These are phyloP conservation scores for Tilletia horrida DNA, from an alignment of 1,284 basidiomycete genomes.

Conservation along the genomic window DNA sequence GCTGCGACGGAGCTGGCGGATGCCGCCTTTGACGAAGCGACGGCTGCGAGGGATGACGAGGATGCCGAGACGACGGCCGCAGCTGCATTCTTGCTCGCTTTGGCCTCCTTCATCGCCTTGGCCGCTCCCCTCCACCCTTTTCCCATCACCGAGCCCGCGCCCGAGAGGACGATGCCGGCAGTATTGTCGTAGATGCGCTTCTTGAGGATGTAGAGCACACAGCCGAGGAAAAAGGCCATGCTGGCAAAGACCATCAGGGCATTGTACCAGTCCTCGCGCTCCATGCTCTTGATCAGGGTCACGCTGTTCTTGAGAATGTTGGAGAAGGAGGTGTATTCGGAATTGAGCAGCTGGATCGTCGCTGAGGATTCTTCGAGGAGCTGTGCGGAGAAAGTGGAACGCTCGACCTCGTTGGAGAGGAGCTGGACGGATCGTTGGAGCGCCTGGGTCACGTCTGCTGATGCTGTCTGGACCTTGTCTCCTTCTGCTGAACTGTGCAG, in stretches of 20 bases:
- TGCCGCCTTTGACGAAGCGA: not conserved
- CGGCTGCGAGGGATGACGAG: not conserved
- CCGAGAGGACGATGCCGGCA: slow-evolving; percentile 29
- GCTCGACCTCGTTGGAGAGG: slow-evolving; percentile 50
- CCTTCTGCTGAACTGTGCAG: slow-evolving; percentile 31
- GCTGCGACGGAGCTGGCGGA: not conserved
- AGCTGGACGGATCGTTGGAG: slow-evolving; percentile 46
- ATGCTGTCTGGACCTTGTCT: slow-evolving; percentile 46
- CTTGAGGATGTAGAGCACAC: slow-evolving; percentile 50
- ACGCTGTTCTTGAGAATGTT: slow-evolving; percentile 45
- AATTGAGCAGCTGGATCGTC: slow-evolving; percentile 36
- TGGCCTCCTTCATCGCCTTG: slow-evolving; percentile 4
- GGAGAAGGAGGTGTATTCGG: slow-evolving; percentile 46
- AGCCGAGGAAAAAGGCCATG: slow-evolving; percentile 45
- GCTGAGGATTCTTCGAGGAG: slow-evolving; percentile 50
- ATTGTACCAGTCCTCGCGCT: slow-evolving; percentile 48
- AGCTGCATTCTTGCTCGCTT: slow-evolving; percentile 12
- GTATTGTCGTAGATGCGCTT: slow-evolving; percentile 45
- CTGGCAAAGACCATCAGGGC: slow-evolving; percentile 35
- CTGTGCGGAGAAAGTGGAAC: slow-evolving; percentile 48
- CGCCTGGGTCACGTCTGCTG: slow-evolving; percentile 47
- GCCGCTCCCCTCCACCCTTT: not conserved
- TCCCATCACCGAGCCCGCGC: not conserved
- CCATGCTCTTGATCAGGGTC: slow-evolving; percentile 50
- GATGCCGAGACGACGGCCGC: not conserved